These are phyloP conservation scores for Hypoxylon sp. DNA, from an alignment of 2,329 filamentous ascomycete genomes.

Conservation along the genomic window DNA sequence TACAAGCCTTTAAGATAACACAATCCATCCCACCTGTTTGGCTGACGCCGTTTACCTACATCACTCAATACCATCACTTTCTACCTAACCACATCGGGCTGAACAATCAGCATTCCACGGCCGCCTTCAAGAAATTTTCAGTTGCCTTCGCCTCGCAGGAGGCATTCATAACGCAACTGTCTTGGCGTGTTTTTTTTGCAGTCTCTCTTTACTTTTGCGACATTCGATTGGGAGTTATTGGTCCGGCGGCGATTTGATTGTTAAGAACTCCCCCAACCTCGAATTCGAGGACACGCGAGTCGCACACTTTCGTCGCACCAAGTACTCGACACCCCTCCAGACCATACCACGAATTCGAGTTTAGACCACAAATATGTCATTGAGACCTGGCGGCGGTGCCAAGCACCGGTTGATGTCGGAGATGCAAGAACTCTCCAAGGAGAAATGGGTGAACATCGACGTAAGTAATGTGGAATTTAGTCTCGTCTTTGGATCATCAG, in stretches of 20 bases:
- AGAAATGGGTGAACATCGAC: conserved; percentile 95
- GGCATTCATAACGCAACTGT: conserved; percentile 9
- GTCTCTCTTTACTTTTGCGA: conserved; percentile 26
- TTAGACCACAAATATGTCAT: conserved; percentile 47
- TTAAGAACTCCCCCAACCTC: conserved; percentile 13
- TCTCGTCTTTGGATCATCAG: conserved; percentile 7
- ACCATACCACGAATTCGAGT: conserved; percentile 8
- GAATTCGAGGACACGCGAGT: conserved; percentile 26
- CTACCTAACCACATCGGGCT: conserved; percentile 36
- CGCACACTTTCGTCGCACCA: conserved; percentile 19
- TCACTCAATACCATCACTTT: conserved; percentile 17
- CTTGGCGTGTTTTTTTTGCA: conserved; percentile 1
- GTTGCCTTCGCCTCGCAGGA: conserved; percentile 6
- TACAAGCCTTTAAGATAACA: conserved; percentile 36
- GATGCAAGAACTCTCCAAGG: conserved; percentile 83
- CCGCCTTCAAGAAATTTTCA: conserved; percentile 15
- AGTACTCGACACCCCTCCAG: conserved; percentile 9
- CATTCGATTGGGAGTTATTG: conserved; percentile 24
- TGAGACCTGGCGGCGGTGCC: conserved; percentile 61
- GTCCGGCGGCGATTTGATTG: conserved; percentile 30
- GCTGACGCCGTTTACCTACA: conserved; percentile 22
- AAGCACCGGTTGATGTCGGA: conserved; percentile 92
- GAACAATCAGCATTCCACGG: conserved; percentile 19
- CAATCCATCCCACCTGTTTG: conserved; percentile 30
- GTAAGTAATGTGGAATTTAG: conserved; percentile 62